These are phyloP conservation scores for Kalanchoe fedtschenkoi DNA, from an alignment of 164 flowering plant genomes.

Conservation along the genomic window DNA sequence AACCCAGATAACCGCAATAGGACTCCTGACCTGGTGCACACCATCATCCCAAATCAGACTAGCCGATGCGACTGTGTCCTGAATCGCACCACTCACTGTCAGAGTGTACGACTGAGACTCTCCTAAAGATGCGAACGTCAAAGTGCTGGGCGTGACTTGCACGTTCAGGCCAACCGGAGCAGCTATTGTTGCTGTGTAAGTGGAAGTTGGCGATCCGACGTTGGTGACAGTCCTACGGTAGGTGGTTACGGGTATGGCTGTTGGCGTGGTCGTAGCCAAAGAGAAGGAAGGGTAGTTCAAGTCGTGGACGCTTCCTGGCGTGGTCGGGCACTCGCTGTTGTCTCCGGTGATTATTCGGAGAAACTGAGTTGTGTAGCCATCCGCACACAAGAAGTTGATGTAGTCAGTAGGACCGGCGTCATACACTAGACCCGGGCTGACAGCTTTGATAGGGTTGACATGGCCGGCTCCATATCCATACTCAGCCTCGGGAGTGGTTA, in stretches of 20 bases:
- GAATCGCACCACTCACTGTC: constrained; percentile 5
- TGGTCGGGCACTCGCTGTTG: constrained; percentile 9
- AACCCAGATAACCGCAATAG: constrained; percentile 16
- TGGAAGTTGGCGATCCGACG: constrained; percentile 13
- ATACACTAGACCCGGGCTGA: constrained; percentile 17
- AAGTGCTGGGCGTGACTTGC: constrained; percentile 11
- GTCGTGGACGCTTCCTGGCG: constrained; percentile 6
- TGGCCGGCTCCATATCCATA: constrained; percentile 20
- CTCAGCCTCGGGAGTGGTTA: constrained; percentile 6
- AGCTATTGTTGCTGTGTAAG: constrained; percentile 7
- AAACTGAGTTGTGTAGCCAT: constrained; percentile 7
- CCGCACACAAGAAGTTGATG: constrained; percentile 14
- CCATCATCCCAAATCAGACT: constrained; percentile 25
- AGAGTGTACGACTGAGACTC: constrained; percentile 11
- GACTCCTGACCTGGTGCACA: constrained; percentile 18
- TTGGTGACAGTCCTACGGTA: constrained; percentile 15
- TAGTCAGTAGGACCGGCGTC: constrained; percentile 13
- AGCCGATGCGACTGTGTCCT: neutral
- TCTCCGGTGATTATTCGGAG: constrained; percentile 9
- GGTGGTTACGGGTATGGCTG: neutral
- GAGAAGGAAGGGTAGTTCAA: constrained; percentile 19
- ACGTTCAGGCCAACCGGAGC: constrained; percentile 11
- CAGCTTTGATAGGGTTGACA: constrained; percentile 13
- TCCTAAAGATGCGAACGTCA: constrained; percentile 11
- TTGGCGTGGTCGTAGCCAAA: neutral